A percentile compares a stretch with the other conserved stretches of the same genome.
Evolutionary conservation across 345 rosid species (phyloP).

Genomic region (Lepidium aucheri): DNA sequence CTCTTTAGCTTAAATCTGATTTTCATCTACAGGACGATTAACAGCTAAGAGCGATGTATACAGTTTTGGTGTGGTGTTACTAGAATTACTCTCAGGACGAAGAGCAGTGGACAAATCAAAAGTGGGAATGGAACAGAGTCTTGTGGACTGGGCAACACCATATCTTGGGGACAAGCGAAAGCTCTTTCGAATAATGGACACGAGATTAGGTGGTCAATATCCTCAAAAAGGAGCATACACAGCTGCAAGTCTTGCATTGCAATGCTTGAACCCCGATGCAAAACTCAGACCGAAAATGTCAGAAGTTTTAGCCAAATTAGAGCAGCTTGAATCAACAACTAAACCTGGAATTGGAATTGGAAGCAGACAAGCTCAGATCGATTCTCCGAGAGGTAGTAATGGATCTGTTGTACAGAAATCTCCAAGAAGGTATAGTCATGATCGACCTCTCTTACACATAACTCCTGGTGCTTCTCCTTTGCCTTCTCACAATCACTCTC

Average conservation of each 20-base stretch:
- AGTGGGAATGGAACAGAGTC: conserved; percentile 71
- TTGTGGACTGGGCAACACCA: conserved; percentile 95
- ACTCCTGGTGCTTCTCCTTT: conserved; percentile 60
- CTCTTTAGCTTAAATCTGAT: not conserved
- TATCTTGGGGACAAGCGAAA: conserved; percentile 81
- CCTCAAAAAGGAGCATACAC: conserved; percentile 76
- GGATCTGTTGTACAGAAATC: conserved; percentile 39
- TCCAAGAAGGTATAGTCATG: conserved; percentile 42
- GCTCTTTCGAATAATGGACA: conserved; percentile 91
- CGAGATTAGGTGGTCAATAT: conserved; percentile 88
- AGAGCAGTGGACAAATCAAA: conserved; percentile 86
- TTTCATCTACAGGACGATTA: conserved; percentile 60
- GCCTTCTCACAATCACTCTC: conserved; percentile 49
- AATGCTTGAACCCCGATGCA: conserved; percentile 54
- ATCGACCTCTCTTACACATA: conserved; percentile 42
- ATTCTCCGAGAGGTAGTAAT: conserved; percentile 27
- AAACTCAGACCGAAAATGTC: conserved; percentile 87
- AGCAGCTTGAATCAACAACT: conserved; percentile 42
- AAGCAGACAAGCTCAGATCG: conserved; percentile 13
- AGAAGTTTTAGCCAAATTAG: conserved; percentile 59
- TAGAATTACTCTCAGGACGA: conserved; percentile 82
- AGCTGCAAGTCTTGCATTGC: conserved; percentile 75
- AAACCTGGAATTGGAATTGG: conserved; percentile 13
- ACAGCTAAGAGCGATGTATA: conserved; percentile 93
- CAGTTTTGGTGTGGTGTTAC: conserved; percentile 91